Percentiles rank a stretch among this genome's conserved stretches.
These are phyloP conservation scores for Cryptomeria japonica DNA, from an alignment of 75 land plant genomes.

Conservation along the genomic window DNA sequence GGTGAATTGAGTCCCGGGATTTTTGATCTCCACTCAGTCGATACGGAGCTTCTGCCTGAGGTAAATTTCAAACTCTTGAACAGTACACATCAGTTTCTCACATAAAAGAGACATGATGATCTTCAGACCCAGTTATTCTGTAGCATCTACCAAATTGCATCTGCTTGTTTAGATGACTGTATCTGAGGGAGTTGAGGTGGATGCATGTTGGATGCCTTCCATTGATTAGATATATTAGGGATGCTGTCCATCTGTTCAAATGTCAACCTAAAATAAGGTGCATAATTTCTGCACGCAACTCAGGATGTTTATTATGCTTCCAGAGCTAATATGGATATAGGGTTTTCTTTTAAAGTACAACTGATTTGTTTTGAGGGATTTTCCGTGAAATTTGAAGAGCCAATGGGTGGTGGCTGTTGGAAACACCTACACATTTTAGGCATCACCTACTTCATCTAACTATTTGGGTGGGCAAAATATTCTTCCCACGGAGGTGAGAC, in stretches of 20 bases:
- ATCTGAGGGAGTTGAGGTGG: too few relatives aligned
- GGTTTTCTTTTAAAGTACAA: background rate
- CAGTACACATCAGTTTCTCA: background rate
- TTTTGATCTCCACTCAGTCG: slow-evolving; percentile 62
- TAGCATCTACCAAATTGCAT: too few relatives aligned
- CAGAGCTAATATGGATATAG: background rate
- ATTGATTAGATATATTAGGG: background rate
- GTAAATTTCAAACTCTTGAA: slow-evolving; percentile 11
- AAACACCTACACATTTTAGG: too few relatives aligned
- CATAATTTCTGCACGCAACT: background rate
- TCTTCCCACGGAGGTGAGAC: too few relatives aligned
- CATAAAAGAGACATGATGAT: background rate
- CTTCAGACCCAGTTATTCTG: background rate
- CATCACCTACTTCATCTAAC: too few relatives aligned
- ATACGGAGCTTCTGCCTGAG: slow-evolving; percentile 61
- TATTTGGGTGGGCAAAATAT: too few relatives aligned
- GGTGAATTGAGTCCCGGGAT: slow-evolving; percentile 60
- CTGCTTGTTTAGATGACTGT: too few relatives aligned
- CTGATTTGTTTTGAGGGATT: background rate
- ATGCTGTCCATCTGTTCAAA: background rate
- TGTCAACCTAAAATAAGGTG: background rate
- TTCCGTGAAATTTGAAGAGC: background rate
- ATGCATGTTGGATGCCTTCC: too few relatives aligned
- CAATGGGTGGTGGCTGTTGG: background rate
- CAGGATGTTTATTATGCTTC: background rate